Evolutionary conservation across 331 rosid genomes (phyloP).

Genomic region (Pyracantha coccinea): DNA sequence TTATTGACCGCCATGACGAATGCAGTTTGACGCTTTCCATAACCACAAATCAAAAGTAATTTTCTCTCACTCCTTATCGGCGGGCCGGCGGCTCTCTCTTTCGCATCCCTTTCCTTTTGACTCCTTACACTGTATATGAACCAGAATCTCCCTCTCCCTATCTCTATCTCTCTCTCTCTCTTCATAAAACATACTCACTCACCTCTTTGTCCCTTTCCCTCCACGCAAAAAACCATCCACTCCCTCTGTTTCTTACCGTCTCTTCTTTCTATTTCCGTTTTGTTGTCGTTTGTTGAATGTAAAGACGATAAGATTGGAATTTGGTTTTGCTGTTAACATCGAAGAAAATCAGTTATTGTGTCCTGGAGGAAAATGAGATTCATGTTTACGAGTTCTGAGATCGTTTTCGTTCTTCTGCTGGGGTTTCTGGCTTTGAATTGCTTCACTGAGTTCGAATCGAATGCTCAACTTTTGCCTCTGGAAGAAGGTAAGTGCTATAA

Average conservation of each 20-base stretch:
- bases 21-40: neutral
- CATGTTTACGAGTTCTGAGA: conserved; percentile 16
- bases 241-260: neutral
- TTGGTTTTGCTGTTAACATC: neutral
- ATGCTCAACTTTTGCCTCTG: conserved; percentile 55
- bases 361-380: conserved; percentile 20
- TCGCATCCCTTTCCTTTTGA: neutral
- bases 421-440: conserved; percentile 25
- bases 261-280: neutral
- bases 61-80: neutral
- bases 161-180: neutral
- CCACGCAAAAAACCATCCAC: neutral
- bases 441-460: conserved; percentile 34
- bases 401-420: conserved; percentile 17
- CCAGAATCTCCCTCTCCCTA: neutral
- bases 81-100: neutral
- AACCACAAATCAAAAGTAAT: neutral
- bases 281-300: neutral
- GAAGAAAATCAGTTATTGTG: neutral
- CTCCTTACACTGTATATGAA: too few species aligned
- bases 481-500: conserved; percentile 56
- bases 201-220: conserved; percentile 1
- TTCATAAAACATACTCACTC: neutral
- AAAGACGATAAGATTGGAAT: neutral
- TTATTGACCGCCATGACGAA: neutral